A percentile compares a stretch with the other conserved stretches of the same genome.
phyloP scores from a whole-genome alignment of 2,329 filamentous ascomycete genomes.

The Sclerotinia sclerotiorum region DNA sequence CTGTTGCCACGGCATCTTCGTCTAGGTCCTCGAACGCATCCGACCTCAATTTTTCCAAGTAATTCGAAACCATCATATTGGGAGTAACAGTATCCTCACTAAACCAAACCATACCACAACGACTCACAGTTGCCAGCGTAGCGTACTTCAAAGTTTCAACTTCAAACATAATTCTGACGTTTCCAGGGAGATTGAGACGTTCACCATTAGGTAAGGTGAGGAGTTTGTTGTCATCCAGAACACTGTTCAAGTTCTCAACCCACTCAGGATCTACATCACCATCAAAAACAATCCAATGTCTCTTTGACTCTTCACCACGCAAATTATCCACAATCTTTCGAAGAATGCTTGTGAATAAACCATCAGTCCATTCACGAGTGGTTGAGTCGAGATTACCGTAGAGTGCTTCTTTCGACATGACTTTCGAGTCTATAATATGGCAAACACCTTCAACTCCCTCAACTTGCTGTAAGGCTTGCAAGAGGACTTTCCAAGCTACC shows the following conservation, averaged over 20 bases:
- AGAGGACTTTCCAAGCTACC: conserved; percentile 85
- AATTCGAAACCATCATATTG: conserved; percentile 88
- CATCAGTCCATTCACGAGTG: conserved; percentile 98
- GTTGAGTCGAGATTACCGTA: conserved; percentile 96
- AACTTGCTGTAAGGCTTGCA: conserved; percentile 86
- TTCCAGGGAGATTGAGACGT: conserved; percentile 87
- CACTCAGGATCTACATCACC: conserved; percentile 98
- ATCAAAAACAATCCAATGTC: conserved; percentile 99
- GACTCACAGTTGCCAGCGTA: conserved; percentile 96
- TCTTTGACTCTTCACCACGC: conserved; percentile 91
- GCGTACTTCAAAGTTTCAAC: conserved; percentile 97
- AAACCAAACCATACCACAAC: conserved; percentile 99
- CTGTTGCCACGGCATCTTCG: conserved; percentile 78
- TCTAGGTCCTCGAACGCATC: conserved; percentile 93
- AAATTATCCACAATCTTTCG: conserved; percentile 99
- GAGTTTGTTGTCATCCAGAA: conserved; percentile 98
- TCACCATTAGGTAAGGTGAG: conserved; percentile 97
- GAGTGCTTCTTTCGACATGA: conserved; percentile 98
- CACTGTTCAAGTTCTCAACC: conserved; percentile 99
- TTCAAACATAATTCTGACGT: conserved; percentile 99
- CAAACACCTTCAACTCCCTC: conserved; percentile 92
- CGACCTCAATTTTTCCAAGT: conserved; percentile 78
- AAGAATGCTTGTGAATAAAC: conserved; percentile 94
- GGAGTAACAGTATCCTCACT: conserved; percentile 95
- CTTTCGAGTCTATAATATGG: conserved; percentile 98